Conservation (phyloP, 1,284 basidiomycete species). For the Taiwanofungus camphoratus region DNA sequence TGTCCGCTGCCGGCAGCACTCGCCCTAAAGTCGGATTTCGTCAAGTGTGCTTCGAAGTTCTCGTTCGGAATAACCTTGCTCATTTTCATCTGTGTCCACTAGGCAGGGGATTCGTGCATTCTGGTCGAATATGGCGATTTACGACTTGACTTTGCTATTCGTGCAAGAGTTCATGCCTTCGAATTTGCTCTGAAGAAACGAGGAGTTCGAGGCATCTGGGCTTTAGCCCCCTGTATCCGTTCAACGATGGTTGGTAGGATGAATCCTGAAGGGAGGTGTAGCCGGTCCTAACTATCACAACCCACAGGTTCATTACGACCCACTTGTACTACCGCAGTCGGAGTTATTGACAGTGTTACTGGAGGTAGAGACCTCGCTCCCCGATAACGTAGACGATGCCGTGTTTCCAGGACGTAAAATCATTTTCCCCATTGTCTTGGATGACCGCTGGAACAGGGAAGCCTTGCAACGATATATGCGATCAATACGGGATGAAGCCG, state of each 20-base stretch:
- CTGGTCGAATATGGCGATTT: conserved; percentile 55
- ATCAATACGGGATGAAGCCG: conserved; percentile 48
- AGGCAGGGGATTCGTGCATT: conserved; percentile 55
- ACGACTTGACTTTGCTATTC: conserved; percentile 42
- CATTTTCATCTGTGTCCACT: neutral
- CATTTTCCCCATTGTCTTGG: conserved; percentile 57
- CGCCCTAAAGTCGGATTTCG: conserved; percentile 36
- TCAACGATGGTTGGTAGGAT: conserved; percentile 42
- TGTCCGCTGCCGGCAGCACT: conserved; percentile 10
- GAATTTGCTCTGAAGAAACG: conserved; percentile 35
- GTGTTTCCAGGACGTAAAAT: conserved; percentile 47
- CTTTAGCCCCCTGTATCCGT: conserved; percentile 51
- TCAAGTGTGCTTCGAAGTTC: conserved; percentile 29
- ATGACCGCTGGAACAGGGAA: conserved; percentile 53
- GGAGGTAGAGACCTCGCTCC: conserved; percentile 33
- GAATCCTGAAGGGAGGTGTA: neutral
- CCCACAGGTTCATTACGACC: conserved; percentile 46
- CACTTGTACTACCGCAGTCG: conserved; percentile 33
- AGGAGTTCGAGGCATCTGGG: conserved; percentile 33
- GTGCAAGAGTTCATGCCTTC: conserved; percentile 52
- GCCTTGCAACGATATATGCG: conserved; percentile 55
- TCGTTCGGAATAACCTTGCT: neutral
- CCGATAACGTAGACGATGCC: conserved; percentile 35
- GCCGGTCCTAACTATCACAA: neutral
- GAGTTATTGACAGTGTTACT: conserved; percentile 37